Conservation (phyloP, 176 grass and related monocot genomes). For the Coix lacrymajobi region DNA sequence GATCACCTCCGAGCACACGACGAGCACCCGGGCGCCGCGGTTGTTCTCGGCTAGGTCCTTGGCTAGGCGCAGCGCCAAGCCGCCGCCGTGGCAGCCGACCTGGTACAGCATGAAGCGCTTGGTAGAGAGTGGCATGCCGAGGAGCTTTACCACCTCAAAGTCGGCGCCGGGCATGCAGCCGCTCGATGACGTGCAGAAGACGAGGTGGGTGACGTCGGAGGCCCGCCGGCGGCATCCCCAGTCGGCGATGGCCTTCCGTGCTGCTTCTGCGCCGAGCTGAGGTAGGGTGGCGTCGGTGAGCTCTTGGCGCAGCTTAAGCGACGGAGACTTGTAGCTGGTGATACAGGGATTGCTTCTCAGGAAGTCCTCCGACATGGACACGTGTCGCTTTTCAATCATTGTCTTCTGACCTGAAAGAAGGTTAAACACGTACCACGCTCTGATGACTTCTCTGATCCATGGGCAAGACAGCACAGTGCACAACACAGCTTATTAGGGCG, state of each 20-base stretch:
- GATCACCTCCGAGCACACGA: constrained; percentile 47
- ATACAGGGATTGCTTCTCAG: not conserved
- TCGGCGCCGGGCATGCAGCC: constrained; percentile 44
- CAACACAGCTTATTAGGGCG: too few species aligned
- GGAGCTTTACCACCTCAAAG: too few species aligned
- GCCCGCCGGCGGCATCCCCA: constrained; percentile 30
- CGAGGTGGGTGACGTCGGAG: constrained; percentile 46
- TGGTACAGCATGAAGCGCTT: constrained; percentile 63
- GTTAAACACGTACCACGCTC: too few species aligned
- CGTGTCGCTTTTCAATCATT: not conserved
- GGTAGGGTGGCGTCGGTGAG: not conserved
- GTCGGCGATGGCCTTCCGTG: constrained; percentile 20
- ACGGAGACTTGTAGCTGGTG: not conserved
- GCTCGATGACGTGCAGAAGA: constrained; percentile 46
- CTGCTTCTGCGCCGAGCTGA: not conserved
- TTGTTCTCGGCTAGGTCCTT: not conserved
- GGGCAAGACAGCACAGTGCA: too few species aligned
- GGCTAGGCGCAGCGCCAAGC: not conserved
- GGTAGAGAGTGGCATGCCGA: constrained; percentile 31
- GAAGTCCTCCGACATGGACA: not conserved
- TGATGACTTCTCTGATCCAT: too few species aligned
- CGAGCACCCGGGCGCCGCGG: not conserved
- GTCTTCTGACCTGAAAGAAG: not conserved
- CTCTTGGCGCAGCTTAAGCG: not conserved
- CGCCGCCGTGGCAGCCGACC: constrained; percentile 43